These are phyloP conservation scores for Rosa hybrid DNA, from an alignment of 331 rosid genomes.

Conservation along the genomic window DNA sequence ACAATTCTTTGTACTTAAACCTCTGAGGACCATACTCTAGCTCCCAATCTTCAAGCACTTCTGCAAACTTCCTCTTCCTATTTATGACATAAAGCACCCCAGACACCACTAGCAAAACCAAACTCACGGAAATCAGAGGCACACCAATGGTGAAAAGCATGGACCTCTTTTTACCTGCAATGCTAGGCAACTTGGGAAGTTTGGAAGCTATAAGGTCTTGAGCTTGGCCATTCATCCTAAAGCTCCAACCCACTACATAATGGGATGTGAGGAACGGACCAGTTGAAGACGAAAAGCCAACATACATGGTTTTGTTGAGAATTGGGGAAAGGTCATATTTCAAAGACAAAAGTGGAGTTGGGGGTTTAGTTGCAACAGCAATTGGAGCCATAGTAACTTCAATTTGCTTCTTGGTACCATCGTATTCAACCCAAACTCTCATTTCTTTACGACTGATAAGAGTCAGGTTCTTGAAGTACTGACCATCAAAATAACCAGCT, in stretches of 20 bases:
- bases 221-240: no score
- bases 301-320: conserved; percentile 24
- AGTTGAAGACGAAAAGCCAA: conserved; percentile 40
- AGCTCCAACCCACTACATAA: conserved; percentile 11
- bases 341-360: conserved; percentile 33
- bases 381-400: conserved; percentile 33
- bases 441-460: conserved; percentile 29
- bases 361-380: conserved; percentile 20
- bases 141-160: no score
- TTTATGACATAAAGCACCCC: not conserved
- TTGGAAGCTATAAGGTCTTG: no score
- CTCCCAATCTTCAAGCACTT: conserved; percentile 45
- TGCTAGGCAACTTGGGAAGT: no score
- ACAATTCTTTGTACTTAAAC: conserved; percentile 42
- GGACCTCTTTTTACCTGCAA: no score
- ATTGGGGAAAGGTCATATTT: conserved; percentile 26
- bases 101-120: not conserved
- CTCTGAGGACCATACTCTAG: conserved; percentile 39
- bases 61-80: conserved; percentile 31
- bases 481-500: conserved; percentile 17
- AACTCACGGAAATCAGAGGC: not conserved
- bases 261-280: conserved; percentile 30
- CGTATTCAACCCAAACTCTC: conserved; percentile 48
- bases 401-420: conserved; percentile 14
- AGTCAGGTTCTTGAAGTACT: conserved; percentile 13